Evolutionary conservation across 371 early-diverging fungal genomes (phyloP).

Genomic region (Mucor lusitanicus): DNA sequence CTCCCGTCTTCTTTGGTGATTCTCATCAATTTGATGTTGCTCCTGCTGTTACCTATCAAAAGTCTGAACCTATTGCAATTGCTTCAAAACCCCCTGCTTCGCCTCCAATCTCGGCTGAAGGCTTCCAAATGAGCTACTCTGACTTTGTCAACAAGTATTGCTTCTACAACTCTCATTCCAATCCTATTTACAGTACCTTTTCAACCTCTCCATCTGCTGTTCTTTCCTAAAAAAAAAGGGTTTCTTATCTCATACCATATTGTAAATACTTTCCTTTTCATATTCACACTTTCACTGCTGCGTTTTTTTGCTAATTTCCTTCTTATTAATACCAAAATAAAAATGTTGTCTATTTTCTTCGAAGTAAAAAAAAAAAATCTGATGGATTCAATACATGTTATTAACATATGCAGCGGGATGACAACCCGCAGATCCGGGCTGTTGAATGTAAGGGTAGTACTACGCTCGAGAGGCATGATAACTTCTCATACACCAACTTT

Average conservation of each 20-base stretch:
- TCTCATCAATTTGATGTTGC: not conserved
- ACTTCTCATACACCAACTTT: not conserved
- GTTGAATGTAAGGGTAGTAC: not conserved
- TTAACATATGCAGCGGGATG: not conserved
- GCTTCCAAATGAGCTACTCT: slow-evolving; percentile 38
- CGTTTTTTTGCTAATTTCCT: not conserved
- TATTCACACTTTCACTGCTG: not conserved
- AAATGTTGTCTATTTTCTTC: not conserved
- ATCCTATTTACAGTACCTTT: slow-evolving; percentile 29
- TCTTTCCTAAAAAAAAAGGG: slow-evolving; percentile 14
- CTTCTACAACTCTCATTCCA: slow-evolving; percentile 48
- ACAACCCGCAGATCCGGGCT: not conserved
- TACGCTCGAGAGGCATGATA: not conserved
- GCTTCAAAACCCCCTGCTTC: not conserved
- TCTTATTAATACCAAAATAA: not conserved
- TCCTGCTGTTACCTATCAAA: not conserved
- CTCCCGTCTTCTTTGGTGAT: slow-evolving; percentile 16
- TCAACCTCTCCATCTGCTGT: slow-evolving; percentile 42
- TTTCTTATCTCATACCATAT: slow-evolving; percentile 5
- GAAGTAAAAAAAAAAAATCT: too few relatives aligned
- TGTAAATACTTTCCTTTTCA: slow-evolving; percentile 7
- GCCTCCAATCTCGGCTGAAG: slow-evolving; percentile 16
- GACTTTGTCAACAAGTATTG: slow-evolving; percentile 65
- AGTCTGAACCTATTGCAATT: slow-evolving; percentile 4
- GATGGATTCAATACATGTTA: not conserved